phyloP scores from a whole-genome alignment of 2,329 filamentous ascomycete genomes.

The Aschersonia sp. region DNA sequence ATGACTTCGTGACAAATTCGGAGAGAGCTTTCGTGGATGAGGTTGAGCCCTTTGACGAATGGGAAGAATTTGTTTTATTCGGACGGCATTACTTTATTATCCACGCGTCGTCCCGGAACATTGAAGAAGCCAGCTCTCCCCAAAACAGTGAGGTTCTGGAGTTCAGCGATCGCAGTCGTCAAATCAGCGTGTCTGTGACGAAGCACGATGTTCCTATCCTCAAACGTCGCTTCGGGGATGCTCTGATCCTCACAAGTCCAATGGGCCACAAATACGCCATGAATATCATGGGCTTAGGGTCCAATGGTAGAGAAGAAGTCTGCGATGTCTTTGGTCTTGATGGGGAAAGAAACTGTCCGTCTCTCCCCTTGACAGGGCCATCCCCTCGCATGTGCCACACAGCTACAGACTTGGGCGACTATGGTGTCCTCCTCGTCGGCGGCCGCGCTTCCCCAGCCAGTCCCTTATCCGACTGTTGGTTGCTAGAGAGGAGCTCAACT shows the following conservation, averaged over 20 bases:
- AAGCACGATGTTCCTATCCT: conserved; percentile 7
- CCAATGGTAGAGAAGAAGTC: conserved; percentile 29
- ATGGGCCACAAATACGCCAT: conserved; percentile 28
- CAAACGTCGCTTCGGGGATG: conserved; percentile 46
- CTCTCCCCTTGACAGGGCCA: conserved; percentile 16
- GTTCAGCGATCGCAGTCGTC: too few species aligned
- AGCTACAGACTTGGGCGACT: conserved; percentile 47
- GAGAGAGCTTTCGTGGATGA: conserved; percentile 50
- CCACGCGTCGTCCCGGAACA: conserved; percentile 27
- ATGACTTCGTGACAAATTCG: conserved; percentile 44
- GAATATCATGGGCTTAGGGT: conserved; percentile 29
- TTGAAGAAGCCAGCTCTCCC: neutral
- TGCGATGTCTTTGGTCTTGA: conserved; percentile 32
- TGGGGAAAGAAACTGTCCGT: conserved; percentile 7
- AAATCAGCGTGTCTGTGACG: conserved; percentile 4
- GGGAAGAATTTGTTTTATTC: conserved; percentile 87
- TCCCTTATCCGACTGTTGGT: conserved; percentile 62
- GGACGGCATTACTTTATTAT: conserved; percentile 74
- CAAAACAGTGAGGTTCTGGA: too few species aligned
- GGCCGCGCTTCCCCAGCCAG: conserved; percentile 64
- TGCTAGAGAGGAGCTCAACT: conserved; percentile 37
- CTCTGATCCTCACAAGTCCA: conserved; percentile 24
- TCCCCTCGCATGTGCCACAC: conserved; percentile 57
- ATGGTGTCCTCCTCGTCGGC: conserved; percentile 53
- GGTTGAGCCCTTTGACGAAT: conserved; percentile 83